phyloP scores from a whole-genome alignment of 2,329 filamentous ascomycete genomes.

The Cytospora chrysosperma region DNA sequence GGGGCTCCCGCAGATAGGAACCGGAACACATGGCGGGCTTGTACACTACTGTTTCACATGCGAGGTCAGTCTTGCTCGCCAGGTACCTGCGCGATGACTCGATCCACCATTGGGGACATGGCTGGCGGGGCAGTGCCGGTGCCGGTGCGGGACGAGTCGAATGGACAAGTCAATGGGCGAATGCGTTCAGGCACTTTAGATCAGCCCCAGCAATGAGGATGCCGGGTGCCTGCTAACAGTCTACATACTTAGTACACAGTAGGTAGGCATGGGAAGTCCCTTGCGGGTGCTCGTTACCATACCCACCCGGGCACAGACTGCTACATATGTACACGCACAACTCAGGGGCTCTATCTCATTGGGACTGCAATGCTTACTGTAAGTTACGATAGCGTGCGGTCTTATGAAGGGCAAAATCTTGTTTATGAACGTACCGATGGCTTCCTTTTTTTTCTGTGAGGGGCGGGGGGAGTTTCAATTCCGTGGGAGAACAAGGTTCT shows the following conservation, averaged over 20 bases:
- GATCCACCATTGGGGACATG: slow-evolving; percentile 9
- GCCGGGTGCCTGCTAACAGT: slow-evolving; percentile 2
- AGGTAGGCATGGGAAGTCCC: neutral
- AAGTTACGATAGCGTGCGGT: neutral
- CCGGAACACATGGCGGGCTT: slow-evolving; percentile 18
- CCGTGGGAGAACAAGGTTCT: neutral
- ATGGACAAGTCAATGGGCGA: neutral
- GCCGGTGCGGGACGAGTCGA: slow-evolving; percentile 9
- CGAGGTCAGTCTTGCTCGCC: slow-evolving; percentile 12
- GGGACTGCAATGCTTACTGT: neutral
- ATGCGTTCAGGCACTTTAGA: slow-evolving; percentile 9
- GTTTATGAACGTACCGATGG: neutral
- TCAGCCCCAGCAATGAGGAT: slow-evolving; percentile 7
- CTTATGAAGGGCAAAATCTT: slow-evolving; percentile 7
- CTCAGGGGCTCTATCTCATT: neutral
- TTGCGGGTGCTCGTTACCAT: neutral
- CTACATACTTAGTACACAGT: neutral
- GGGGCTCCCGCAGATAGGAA: slow-evolving; percentile 5
- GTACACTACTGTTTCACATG: slow-evolving; percentile 19
- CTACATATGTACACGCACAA: neutral
- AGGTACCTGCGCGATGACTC: slow-evolving; percentile 14
- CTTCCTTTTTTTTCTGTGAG: too few species aligned
- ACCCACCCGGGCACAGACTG: neutral
- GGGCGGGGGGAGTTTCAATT: slow-evolving; percentile 9
- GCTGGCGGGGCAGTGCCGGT: neutral